Evolutionary conservation across 2,329 filamentous ascomycete species (phyloP), one percentile per base, ranked within the genome.

Genomic region (Botrytis pseudocinerea): DNA sequence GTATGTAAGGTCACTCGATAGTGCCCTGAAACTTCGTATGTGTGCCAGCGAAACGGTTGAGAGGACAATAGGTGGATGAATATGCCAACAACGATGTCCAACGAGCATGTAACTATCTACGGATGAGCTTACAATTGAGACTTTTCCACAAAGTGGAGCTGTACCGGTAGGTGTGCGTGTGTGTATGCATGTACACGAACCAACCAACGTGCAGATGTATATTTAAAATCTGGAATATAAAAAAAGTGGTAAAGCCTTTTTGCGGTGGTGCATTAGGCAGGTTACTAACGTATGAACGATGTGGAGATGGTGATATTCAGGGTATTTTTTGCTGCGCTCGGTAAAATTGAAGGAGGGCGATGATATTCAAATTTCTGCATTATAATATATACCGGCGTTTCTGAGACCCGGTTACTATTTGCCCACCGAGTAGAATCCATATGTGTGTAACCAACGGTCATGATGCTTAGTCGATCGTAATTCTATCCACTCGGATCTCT

Each of bases 181-280:
- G 51, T 28, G 51, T 54, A 28, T 54, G 51, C 51, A 54, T n/a
- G 12, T n/a, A 54, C 25, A 54, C 51, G 25, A 54, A 28, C 48
- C 48, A 51, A 51, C 48, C 48, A 51, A 48, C 60, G 44, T 66
- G 69, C 69, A 71, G 69, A 32, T 70, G 69, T 12, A 64, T 32
- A 54, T 62, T 18, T 22, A 51, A 51, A 51, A 14, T 51, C 48
- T 16, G 40, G 40, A 54, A 71, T 57, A 35, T 44, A 54, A 22
- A 61, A 35, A n/a, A 40, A n/a, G 22, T 28, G 32, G 28, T 38
- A 10, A 14, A 51, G n/a, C 28, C 14, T 38, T 66, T 35, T 8
- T 51, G 44, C 16, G 5, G 18, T 54, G 48, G 59, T 71, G 60
- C 69, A 71, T 71, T 71, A 71, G 69, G 61, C 46, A 42, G 18